These are phyloP conservation scores for Pyrenochaeta sp. DNA, from an alignment of 2,329 filamentous ascomycete species.

Conservation along the genomic window DNA sequence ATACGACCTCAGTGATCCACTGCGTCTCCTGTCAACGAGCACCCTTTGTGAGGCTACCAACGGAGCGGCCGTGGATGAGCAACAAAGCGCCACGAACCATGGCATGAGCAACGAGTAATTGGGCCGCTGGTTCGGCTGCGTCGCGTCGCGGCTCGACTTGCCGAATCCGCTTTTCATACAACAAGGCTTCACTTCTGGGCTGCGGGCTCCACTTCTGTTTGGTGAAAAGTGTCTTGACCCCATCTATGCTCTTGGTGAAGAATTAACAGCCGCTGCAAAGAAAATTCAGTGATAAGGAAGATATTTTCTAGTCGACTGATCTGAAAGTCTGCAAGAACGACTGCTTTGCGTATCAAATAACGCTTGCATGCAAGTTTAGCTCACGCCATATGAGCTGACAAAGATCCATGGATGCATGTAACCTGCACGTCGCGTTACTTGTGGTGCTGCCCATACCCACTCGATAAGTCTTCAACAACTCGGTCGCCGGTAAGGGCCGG, in stretches of 20 bases:
- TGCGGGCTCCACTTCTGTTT: background rate
- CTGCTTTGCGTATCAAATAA: background rate
- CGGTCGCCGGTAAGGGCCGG: conserved; percentile 13
- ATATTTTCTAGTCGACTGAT: background rate
- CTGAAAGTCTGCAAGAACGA: background rate
- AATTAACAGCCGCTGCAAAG: background rate
- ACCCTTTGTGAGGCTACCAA: background rate
- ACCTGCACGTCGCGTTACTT: conserved; percentile 21
- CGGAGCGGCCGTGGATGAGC: background rate
- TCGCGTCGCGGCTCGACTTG: background rate
- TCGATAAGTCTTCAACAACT: conserved; percentile 15
- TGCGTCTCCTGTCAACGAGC: background rate
- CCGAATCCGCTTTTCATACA: background rate
- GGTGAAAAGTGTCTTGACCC: background rate
- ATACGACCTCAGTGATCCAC: background rate
- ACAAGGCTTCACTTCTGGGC: background rate
- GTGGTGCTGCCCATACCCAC: conserved; percentile 14
- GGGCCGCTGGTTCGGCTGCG: background rate
- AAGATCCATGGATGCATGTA: conserved; percentile 9
- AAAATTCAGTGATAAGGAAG: background rate
- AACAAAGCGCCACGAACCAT: background rate
- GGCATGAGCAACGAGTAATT: background rate
- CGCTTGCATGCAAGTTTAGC: conserved; percentile 2
- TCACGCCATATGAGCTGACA: conserved; percentile 34
- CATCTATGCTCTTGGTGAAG: background rate